Evolutionary conservation across 2,329 filamentous ascomycete species (phyloP), one percentile per base, ranked within the genome.

Genomic region (Fusarium pilosicola): DNA sequence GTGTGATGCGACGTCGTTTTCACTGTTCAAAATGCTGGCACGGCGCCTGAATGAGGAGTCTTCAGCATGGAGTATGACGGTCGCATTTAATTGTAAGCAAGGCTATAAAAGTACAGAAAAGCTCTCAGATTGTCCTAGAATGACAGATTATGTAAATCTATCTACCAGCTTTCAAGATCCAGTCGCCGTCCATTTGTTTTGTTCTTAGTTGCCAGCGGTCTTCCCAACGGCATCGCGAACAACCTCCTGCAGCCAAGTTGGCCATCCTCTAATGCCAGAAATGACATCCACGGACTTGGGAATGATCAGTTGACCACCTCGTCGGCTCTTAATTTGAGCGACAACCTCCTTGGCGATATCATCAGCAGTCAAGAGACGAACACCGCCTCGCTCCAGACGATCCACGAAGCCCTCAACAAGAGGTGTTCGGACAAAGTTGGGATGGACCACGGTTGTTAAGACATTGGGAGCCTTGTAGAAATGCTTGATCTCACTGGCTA

Each of bases 391-490:
- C 66, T 82, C 74, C 6, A 82, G 64, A 11, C 70, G 74, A 28
- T 77, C 76, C 3, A 70, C 72, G 65, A 80, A 78, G 36, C 80
- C 77, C 81, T 83, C 65, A 3, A 81, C 62, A 63, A 89, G 83
- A 2, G 85, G 83, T 0, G 88, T 89, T 45, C 81, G 80, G 30
- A 88, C 85, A 79, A 86, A 89, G 60, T 84, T 81, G 80, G 89
- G 91, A 66, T 89, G 89, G 58, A 93, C 86, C 13, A 92, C 77
- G 7, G 93, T 87, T 2, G 91, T 93, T 55, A 91, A 83, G 18
- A 94, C 88, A 54, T 85, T 86, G 0, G 87, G 87, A 2, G 91
- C 90, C 48, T 88, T 85, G 79, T 93, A 92, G 10, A 86, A 81
- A 18, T 87, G 88, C 56, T 83, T 84, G 24, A 92, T 79, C 79